Base-by-base conservation (phyloP, 139 green algal species). In the Haematococcus lacustris region DNA sequence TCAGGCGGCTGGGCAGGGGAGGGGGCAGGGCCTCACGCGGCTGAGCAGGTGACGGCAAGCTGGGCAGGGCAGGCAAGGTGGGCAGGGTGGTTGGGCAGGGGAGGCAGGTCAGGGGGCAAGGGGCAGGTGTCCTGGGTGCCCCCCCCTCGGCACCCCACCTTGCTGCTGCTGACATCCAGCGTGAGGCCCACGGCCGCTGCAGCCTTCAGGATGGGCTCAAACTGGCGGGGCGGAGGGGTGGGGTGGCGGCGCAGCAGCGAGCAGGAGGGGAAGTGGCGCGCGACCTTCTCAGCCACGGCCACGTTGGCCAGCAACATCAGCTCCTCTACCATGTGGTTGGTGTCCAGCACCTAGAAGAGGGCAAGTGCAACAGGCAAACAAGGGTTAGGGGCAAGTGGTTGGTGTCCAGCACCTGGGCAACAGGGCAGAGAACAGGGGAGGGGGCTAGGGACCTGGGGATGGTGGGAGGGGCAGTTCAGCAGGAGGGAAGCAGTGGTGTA, bases 261-360 rank as follows among this genome's bases (percentile, higher is more conserved):
- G 69, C 83, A 88, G 5, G 79, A 70, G 23, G 92, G 87, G 82
- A 96, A 98, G 62, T 81, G 74, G 0, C 68, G 6, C 43, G 97
- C 81, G 7, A 93, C 97, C 74, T 91, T 87, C 60, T 92, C 80
- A 6, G 93, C 95, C 17, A 97, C 92, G 17, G 90, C 86, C 30
- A 92, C 79, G 76, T 99, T 98, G 72, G 93, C 95, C 38, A 97
- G 75, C 33, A 99, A 81, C 95, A 98, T 99, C 88, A 97, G 95
- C 87, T 99, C 95, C 84, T 98, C 94, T 41, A 99, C 92, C 93
- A 99, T 98, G 67, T 91, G 81, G 83, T 99, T 98, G 51, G 95
- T 89, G 57, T 97, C 92, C 1, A 83, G 78, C 21, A 92, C 66
- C 86, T 92, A 80, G 21, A 43, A 43, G 32, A 57, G 17, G 57